Evolutionary conservation across 2,329 filamentous ascomycete species (phyloP).

Genomic region (Ascochyta viciae-villosae): DNA sequence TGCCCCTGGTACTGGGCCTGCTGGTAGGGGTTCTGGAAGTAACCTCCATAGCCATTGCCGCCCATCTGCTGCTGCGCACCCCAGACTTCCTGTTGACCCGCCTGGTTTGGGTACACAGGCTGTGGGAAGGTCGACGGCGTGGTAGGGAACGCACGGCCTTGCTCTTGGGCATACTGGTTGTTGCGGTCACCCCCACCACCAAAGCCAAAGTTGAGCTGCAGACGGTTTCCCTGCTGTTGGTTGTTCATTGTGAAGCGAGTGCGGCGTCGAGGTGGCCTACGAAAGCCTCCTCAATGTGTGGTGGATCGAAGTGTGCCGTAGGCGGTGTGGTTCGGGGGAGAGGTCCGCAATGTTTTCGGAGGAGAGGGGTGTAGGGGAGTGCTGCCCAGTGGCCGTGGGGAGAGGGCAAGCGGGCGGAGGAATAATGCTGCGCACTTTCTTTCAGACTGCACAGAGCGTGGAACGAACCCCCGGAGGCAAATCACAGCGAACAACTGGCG

Average conservation of each 20-base stretch:
- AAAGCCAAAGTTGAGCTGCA: constrained; percentile 62
- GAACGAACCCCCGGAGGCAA: constrained; percentile 18
- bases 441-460: constrained; percentile 23
- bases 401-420: constrained; percentile 17
- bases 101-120: constrained; percentile 73
- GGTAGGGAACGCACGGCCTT: constrained; percentile 62
- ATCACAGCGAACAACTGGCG: constrained; percentile 23
- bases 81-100: constrained; percentile 68
- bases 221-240: constrained; percentile 53
- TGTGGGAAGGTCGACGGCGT: constrained; percentile 97
- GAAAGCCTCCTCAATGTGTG: constrained; percentile 10
- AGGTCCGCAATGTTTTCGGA: constrained; percentile 27
- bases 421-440: constrained; percentile 23
- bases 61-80: constrained; percentile 55
- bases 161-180: constrained; percentile 52
- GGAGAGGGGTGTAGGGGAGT: constrained; percentile 13
- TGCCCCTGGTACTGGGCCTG: constrained; percentile 58
- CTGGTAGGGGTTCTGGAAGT: constrained; percentile 60
- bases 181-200: constrained; percentile 44
- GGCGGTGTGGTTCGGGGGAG: constrained; percentile 18
- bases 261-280: constrained; percentile 14
- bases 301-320: constrained; percentile 10
- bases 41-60: constrained; percentile 53
- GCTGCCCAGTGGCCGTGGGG: constrained; percentile 20
- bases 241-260: constrained; percentile 42